These are phyloP conservation scores for Pugionium dolabratum DNA, from an alignment of 345 rosid genomes.

Conservation along the genomic window DNA sequence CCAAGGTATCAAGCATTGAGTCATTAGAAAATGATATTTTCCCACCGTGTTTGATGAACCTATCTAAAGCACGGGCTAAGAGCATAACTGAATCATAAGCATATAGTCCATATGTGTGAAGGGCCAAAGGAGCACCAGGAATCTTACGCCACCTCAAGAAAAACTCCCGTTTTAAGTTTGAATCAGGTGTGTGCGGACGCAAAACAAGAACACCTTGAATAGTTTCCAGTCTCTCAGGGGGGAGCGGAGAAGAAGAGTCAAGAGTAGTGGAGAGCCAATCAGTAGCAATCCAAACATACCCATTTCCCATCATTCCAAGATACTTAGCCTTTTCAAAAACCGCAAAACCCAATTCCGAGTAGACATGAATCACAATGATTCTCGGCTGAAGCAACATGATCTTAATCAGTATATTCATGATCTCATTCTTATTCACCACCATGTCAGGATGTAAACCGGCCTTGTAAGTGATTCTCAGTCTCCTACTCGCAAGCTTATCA, in stretches of 20 bases:
- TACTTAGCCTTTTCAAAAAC: constrained; percentile 68
- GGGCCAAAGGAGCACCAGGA: constrained; percentile 56
- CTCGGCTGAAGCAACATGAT: constrained; percentile 80
- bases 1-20: constrained; percentile 51
- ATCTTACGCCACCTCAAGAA: constrained; percentile 59
- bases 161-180: constrained; percentile 60
- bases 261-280: constrained; percentile 75
- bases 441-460: constrained; percentile 58
- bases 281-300: constrained; percentile 92
- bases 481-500: constrained; percentile 73
- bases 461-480: constrained; percentile 70
- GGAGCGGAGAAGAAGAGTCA: constrained; percentile 62
- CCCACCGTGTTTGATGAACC: constrained; percentile 74
- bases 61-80: constrained; percentile 72
- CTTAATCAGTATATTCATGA: constrained; percentile 76
- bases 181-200: constrained; percentile 83
- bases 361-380: constrained; percentile 68
- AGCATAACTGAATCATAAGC: constrained; percentile 94
- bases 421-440: constrained; percentile 36
- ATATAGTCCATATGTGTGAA: constrained; percentile 75
- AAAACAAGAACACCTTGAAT: constrained; percentile 80
- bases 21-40: constrained; percentile 73
- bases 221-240: constrained; percentile 60
- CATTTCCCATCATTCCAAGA: constrained; percentile 91
- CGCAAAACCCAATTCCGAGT: constrained; percentile 51